Evolutionary conservation across 805 yeast genomes (phyloP).

Genomic region (Ogataea pini): DNA sequence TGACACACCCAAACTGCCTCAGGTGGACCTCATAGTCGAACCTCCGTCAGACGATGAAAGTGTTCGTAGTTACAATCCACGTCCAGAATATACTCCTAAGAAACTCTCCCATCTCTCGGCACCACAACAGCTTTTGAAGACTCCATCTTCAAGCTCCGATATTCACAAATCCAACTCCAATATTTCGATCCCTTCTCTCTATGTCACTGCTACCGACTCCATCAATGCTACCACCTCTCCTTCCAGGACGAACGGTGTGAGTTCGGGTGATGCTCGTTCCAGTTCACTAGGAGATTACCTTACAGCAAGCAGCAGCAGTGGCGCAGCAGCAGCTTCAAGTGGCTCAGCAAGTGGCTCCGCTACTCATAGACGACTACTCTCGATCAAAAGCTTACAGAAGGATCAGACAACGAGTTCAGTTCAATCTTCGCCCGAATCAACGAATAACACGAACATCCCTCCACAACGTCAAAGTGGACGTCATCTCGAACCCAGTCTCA

Average conservation of each 20-base stretch:
- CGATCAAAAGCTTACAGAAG: conserved; percentile 10
- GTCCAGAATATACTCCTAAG: neutral
- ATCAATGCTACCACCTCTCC: conserved; percentile 4
- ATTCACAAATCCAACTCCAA: conserved; percentile 10
- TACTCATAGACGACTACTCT: conserved; percentile 13
- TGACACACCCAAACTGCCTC: neutral
- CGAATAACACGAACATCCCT: neutral
- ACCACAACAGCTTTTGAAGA: neutral
- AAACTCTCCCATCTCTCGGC: neutral
- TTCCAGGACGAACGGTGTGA: neutral
- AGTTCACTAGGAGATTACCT: conserved; percentile 12
- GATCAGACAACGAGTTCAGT: conserved; percentile 5
- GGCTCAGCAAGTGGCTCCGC: neutral
- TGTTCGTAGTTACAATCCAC: neutral
- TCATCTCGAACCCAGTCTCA: conserved; percentile 11
- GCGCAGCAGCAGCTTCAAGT: neutral
- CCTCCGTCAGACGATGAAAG: conserved; percentile 7
- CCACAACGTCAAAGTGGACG: neutral
- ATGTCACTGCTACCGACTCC: conserved; percentile 8
- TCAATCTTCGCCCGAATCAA: conserved; percentile 7
- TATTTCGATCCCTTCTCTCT: conserved; percentile 15
- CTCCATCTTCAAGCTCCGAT: conserved; percentile 7
- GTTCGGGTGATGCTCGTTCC: conserved; percentile 7
- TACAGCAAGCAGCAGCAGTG: conserved; percentile 11
- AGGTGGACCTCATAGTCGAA: neutral